Conservation (phyloP, 306 rosid genomes). For the Prunus mume region DNA sequence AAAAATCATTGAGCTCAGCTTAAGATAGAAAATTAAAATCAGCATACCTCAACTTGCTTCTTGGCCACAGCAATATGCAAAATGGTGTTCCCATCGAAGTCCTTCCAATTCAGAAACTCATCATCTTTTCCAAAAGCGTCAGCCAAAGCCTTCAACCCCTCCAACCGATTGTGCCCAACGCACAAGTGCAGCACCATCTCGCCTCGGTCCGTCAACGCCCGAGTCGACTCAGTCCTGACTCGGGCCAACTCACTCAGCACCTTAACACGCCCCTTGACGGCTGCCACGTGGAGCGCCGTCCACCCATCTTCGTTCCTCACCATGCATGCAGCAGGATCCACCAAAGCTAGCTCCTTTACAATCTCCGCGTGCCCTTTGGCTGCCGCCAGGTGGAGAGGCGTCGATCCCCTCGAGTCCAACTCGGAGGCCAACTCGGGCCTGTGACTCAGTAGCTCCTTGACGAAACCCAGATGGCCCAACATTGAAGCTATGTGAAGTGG, state of each 20-base stretch:
- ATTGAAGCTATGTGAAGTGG: slow-evolving; percentile 33
- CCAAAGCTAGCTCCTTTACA: slow-evolving; percentile 14
- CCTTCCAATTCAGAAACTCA: slow-evolving; percentile 18
- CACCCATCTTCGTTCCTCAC: slow-evolving; percentile 29
- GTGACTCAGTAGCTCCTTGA: slow-evolving; percentile 13
- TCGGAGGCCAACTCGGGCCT: slow-evolving; percentile 28
- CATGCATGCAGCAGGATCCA: slow-evolving; percentile 8
- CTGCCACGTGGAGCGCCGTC: slow-evolving; percentile 33
- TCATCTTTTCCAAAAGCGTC: slow-evolving; percentile 6
- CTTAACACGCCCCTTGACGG: slow-evolving; percentile 26
- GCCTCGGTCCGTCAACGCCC: slow-evolving; percentile 17
- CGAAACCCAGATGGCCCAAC: slow-evolving; percentile 19
- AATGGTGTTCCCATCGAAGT: slow-evolving; percentile 27
- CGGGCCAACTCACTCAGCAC: slow-evolving; percentile 23
- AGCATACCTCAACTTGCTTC: slow-evolving; percentile 29
- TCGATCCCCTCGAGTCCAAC: slow-evolving; percentile 25
- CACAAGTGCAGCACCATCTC: slow-evolving; percentile 35
- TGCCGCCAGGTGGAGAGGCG: slow-evolving; percentile 31
- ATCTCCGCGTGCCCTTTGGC: slow-evolving; percentile 22
- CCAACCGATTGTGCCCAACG: slow-evolving; percentile 27
- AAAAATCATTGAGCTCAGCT: background rate
- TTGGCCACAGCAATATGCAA: slow-evolving; percentile 33
- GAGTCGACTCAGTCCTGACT: slow-evolving; percentile 15
- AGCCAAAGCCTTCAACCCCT: slow-evolving; percentile 23
- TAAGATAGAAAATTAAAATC: no score